These are phyloP conservation scores for Xylaria venustula DNA, from an alignment of 495 filamentous ascomycete species.

Conservation along the genomic window DNA sequence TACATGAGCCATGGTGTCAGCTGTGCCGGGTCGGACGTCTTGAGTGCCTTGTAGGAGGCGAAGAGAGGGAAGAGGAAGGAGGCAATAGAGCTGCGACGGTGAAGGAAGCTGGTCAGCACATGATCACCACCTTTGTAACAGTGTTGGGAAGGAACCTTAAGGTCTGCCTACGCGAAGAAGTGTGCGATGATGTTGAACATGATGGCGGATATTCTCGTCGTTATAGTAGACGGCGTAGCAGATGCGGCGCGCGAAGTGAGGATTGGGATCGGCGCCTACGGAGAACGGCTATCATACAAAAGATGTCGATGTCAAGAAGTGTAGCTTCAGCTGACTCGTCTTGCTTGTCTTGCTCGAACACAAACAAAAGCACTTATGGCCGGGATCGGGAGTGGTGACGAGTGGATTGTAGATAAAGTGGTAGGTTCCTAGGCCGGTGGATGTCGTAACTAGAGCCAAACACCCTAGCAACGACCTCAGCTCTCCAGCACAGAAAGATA, in stretches of 20 bases:
- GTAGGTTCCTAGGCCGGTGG: too few species aligned
- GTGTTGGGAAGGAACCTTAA: not conserved
- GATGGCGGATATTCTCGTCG: not conserved
- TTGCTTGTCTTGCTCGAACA: not conserved
- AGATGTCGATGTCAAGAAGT: not conserved
- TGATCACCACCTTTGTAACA: too few species aligned
- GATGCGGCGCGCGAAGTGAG: not conserved
- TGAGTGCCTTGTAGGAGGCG: constrained; percentile 97
- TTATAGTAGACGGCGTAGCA: not conserved
- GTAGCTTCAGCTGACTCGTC: not conserved
- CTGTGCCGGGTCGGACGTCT: constrained; percentile 84
- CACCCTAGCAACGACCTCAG: not conserved
- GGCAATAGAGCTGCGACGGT: constrained; percentile 67
- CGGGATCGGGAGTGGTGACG: not conserved
- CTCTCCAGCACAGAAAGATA: not conserved
- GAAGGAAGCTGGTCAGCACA: not conserved
- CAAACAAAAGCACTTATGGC: not conserved
- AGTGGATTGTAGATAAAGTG: not conserved
- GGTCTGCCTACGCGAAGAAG: constrained; percentile 12
- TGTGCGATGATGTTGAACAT: constrained; percentile 17
- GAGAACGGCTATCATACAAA: not conserved
- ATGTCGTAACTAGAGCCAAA: not conserved
- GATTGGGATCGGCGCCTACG: not conserved
- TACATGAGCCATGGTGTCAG: constrained; percentile 99
- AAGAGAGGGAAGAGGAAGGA: constrained; percentile 96